A percentile compares a stretch with the other conserved stretches of the same genome.
Conservation (phyloP, 2,329 filamentous ascomycete genomes). For the Exserohilum turcica region DNA sequence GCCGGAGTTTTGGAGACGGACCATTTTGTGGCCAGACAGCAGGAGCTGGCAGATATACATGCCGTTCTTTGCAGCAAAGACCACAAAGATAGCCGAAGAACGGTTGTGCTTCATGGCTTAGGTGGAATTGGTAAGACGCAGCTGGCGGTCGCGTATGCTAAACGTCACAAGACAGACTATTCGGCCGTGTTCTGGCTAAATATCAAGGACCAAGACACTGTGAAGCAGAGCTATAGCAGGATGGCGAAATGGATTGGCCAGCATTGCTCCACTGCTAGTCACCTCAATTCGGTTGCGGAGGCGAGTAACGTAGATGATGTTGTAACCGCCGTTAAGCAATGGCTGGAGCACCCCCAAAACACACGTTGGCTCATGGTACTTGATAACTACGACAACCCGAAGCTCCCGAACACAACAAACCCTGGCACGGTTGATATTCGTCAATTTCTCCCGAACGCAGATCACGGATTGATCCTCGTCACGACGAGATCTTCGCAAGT, state of each 20-base stretch:
- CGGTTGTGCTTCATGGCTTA: not conserved
- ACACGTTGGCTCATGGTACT: conserved; percentile 49
- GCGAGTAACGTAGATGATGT: conserved; percentile 35
- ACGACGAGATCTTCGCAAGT: conserved; percentile 14
- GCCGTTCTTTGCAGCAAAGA: too few species aligned
- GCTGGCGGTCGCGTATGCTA: not conserved
- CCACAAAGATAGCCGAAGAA: too few species aligned
- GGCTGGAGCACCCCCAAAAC: conserved; percentile 47
- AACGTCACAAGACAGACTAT: not conserved
- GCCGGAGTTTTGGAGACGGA: too few species aligned
- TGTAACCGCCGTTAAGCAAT: conserved; percentile 44
- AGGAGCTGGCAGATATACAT: too few species aligned
- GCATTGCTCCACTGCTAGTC: conserved; percentile 26
- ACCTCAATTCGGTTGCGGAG: conserved; percentile 27
- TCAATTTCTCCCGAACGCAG: not conserved
- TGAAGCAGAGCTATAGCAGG: conserved; percentile 46
- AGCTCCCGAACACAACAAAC: conserved; percentile 19
- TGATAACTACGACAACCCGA: conserved; percentile 52
- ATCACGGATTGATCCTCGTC: conserved; percentile 9
- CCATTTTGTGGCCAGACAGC: too few species aligned
- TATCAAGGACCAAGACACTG: conserved; percentile 43
- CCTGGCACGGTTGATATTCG: conserved; percentile 40
- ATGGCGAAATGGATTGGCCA: conserved; percentile 37
- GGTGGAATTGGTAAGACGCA: not conserved
- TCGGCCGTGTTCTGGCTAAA: conserved; percentile 36